Evolutionary conservation across 805 yeast genomes (phyloP).

Genomic region (Barnettozyma vustinii): DNA sequence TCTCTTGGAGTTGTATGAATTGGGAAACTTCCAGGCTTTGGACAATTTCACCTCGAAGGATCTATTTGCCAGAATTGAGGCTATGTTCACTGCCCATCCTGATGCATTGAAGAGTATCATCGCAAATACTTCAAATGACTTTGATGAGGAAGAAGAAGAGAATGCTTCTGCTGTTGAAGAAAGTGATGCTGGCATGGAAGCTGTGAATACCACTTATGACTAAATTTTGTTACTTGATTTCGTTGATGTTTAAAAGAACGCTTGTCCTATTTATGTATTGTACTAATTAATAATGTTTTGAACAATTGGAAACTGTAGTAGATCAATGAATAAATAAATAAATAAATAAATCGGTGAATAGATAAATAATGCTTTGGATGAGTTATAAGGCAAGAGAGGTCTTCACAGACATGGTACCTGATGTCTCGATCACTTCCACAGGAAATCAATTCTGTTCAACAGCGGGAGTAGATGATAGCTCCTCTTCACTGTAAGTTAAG

Average conservation of each 20-base stretch:
- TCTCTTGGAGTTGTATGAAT: slow-evolving; percentile 28
- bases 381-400: no score
- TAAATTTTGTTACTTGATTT: neutral
- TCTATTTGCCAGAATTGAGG: slow-evolving; percentile 30
- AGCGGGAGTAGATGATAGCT: neutral
- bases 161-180: slow-evolving; percentile 13
- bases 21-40: slow-evolving; percentile 19
- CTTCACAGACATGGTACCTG: no score
- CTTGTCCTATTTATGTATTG: neutral
- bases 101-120: slow-evolving; percentile 9
- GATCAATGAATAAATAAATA: neutral
- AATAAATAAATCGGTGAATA: neutral
- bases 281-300: neutral
- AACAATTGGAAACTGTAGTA: neutral
- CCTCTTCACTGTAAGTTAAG: slow-evolving; percentile 16
- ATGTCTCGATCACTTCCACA: no score
- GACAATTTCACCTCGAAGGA: slow-evolving; percentile 33
- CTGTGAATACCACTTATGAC: slow-evolving; percentile 13
- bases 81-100: slow-evolving; percentile 25
- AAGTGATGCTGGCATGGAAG: slow-evolving; percentile 7
- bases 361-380: no score
- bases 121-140: neutral
- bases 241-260: neutral
- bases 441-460: neutral
- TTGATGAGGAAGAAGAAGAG: neutral